phyloP scores from a whole-genome alignment of 2,329 filamentous ascomycete genomes.

The Aureobasidium sp. region DNA sequence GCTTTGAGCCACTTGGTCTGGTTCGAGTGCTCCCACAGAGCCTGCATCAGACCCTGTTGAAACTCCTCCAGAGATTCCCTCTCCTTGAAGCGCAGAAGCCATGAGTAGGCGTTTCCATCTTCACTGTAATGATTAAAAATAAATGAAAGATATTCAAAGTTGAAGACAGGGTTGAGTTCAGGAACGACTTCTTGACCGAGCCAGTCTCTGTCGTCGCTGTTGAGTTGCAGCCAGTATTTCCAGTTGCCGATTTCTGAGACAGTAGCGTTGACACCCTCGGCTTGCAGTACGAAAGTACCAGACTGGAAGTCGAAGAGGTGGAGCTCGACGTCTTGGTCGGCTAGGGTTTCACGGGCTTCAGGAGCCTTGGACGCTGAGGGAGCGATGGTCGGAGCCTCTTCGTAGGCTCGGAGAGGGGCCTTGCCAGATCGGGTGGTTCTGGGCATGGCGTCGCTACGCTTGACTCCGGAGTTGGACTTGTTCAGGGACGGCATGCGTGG shows the following conservation, averaged over 20 bases:
- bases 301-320: slow-evolving; percentile 89
- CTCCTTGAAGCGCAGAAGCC: slow-evolving; percentile 88
- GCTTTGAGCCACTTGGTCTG: slow-evolving; percentile 89
- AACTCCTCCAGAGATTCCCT: slow-evolving; percentile 74
- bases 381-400: slow-evolving; percentile 49
- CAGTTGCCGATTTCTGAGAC: slow-evolving; percentile 84
- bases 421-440: slow-evolving; percentile 24
- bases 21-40: slow-evolving; percentile 93
- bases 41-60: slow-evolving; percentile 90
- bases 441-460: slow-evolving; percentile 24
- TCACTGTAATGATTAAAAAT: slow-evolving; percentile 96
- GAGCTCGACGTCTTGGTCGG: slow-evolving; percentile 71
- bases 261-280: slow-evolving; percentile 64
- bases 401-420: slow-evolving; percentile 24
- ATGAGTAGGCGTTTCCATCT: slow-evolving; percentile 88
- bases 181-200: slow-evolving; percentile 77
- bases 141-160: slow-evolving; percentile 97
- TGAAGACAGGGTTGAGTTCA: slow-evolving; percentile 97
- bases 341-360: slow-evolving; percentile 63
- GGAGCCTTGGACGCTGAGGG: slow-evolving; percentile 58
- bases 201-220: slow-evolving; percentile 70
- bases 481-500: not conserved
- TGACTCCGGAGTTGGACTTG: slow-evolving; percentile 16
- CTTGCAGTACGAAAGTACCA: slow-evolving; percentile 77
- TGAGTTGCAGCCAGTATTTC: slow-evolving; percentile 93